Percentiles rank a stretch among this genome's conserved stretches.
These are phyloP conservation scores for Sphagnum magellanicum DNA, from an alignment of 228 moss, liverwort and hornwort species.

Conservation along the genomic window DNA sequence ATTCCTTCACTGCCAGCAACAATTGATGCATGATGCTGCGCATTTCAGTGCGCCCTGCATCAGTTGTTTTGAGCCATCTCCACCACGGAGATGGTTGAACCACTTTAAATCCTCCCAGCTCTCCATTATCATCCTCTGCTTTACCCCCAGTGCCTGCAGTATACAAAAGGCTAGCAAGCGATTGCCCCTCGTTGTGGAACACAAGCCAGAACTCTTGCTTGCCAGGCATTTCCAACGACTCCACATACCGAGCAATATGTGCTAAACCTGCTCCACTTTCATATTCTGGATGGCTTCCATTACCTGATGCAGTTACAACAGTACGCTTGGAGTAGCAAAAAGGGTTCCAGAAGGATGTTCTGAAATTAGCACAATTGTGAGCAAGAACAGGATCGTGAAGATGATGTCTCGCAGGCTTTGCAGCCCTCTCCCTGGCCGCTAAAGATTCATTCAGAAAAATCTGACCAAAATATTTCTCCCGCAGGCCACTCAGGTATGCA, in stretches of 20 bases:
- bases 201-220: slow-evolving; percentile 70
- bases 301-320: slow-evolving; percentile 22
- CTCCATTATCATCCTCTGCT: slow-evolving; percentile 31
- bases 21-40: slow-evolving; percentile 58
- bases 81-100: slow-evolving; percentile 83
- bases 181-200: slow-evolving; percentile 67
- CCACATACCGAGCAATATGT: slow-evolving; percentile 70
- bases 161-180: slow-evolving; percentile 62
- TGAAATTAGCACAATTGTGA: slow-evolving; percentile 8
- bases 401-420: neutral
- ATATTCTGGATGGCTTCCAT: slow-evolving; percentile 22
- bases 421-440: slow-evolving; percentile 2
- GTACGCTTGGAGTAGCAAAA: slow-evolving; percentile 28
- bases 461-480: slow-evolving; percentile 77
- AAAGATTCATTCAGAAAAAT: slow-evolving; percentile 50
- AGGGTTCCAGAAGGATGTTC: slow-evolving; percentile 25
- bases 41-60: slow-evolving; percentile 60
- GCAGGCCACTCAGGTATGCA: slow-evolving; percentile 71
- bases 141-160: slow-evolving; percentile 26
- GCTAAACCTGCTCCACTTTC: slow-evolving; percentile 23
- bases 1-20: slow-evolving; percentile 67
- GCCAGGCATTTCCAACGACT: slow-evolving; percentile 63
- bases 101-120: slow-evolving; percentile 45
- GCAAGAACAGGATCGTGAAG: neutral
- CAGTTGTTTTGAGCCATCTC: slow-evolving; percentile 77